Conservation (phyloP, 2,329 filamentous ascomycete species). For the Sporothrix schenckii region DNA sequence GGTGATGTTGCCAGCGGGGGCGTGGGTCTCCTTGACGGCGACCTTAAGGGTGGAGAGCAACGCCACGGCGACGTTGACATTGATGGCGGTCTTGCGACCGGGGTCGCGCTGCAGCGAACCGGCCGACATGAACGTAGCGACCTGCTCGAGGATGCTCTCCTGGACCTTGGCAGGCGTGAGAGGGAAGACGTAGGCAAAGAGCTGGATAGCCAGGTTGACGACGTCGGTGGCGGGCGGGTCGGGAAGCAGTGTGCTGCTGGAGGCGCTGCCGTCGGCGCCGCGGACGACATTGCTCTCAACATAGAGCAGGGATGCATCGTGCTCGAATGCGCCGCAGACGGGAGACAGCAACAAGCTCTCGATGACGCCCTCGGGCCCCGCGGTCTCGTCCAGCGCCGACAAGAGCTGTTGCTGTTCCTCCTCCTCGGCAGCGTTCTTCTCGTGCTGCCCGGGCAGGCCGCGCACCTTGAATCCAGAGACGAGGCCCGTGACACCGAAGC, state of each 20-base stretch:
- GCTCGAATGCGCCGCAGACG: conserved; percentile 80
- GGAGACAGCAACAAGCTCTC: conserved; percentile 67
- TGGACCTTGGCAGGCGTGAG: conserved; percentile 89
- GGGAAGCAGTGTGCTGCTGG: conserved; percentile 49
- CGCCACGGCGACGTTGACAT: conserved; percentile 84
- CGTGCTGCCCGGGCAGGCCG: conserved; percentile 70
- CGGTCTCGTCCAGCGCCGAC: conserved; percentile 52
- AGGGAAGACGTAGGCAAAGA: conserved; percentile 90
- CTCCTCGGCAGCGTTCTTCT: conserved; percentile 47
- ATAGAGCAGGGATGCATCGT: conserved; percentile 85
- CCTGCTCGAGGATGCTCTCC: conserved; percentile 92
- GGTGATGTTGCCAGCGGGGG: conserved; percentile 71
- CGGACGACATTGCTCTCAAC: conserved; percentile 44
- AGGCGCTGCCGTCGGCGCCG: background rate
- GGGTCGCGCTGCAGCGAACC: conserved; percentile 79
- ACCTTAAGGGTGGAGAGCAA: conserved; percentile 81
- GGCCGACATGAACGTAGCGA: conserved; percentile 84
- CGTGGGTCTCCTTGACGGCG: conserved; percentile 76
- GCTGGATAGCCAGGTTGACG: conserved; percentile 88
- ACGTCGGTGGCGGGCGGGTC: conserved; percentile 90
- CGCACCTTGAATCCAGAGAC: conserved; percentile 75
- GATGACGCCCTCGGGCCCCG: conserved; percentile 66
- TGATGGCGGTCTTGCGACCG: conserved; percentile 85
- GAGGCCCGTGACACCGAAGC: conserved; percentile 88
- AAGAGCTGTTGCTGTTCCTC: conserved; percentile 38